Base-by-base conservation (phyloP, 176 grass and related monocot genomes). In the Zoysia pacifica region DNA sequence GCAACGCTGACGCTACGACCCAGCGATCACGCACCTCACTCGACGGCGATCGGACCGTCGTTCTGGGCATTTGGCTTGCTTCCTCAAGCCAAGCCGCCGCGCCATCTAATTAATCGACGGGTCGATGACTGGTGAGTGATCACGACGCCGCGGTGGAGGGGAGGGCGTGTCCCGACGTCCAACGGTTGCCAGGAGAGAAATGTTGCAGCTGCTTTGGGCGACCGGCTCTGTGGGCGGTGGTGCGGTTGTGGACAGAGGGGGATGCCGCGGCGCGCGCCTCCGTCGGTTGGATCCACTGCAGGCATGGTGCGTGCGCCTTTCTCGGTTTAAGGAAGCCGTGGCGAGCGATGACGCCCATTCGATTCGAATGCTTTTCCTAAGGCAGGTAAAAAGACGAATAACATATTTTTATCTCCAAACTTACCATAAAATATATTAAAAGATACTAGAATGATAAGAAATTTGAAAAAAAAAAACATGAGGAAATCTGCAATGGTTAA, bases 131-230 rank as follows among this genome's bases (percentile, higher is more conserved):
- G 18, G 6, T 45, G 59, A 28, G 3, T 47, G 67, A 46, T 11
- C 43, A 5, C 18, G 40, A 65, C 0, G 63, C 12, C 28, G 28
- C 28, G 28, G 28, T 28, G 28, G 1, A 15, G 16, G 12, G 6
- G 16, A 1, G 52, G 14, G 14, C 4, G 52, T 8, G 52, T 70
- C 41, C 13, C 53, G 28, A 28, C 28, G 36, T 41, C 20, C 5
- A 43, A 18, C 4, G 19, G 44, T 65, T 77, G 61, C 15, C 75
- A 79, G 76, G 62, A 79, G 62, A 79, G 62, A 66, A 42, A 66
- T 78, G 76, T 53, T 66, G 76, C 62, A 78, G 62, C 76, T 53
- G 72, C 4, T 19, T 76, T 14, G 13, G 2, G 28, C 28, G 28
- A 28, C 28, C 28, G 28, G 28, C 28, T 28, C 28, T 28, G 28